These are phyloP conservation scores for Trametes elegans DNA, from an alignment of 768 basidiomycete genomes.

Conservation along the genomic window DNA sequence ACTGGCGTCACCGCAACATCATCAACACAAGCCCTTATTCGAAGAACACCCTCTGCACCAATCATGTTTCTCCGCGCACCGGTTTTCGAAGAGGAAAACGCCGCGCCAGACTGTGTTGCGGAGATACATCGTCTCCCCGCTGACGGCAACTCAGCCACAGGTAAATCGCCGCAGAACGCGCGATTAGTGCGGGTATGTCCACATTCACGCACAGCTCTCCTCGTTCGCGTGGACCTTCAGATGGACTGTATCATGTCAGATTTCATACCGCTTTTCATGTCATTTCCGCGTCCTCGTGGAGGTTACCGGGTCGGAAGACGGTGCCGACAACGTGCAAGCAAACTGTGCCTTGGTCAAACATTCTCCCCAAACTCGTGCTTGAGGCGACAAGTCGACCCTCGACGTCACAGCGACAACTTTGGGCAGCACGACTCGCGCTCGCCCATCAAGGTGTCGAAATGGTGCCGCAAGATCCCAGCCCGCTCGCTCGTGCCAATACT, in stretches of 20 bases:
- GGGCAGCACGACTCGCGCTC: neutral
- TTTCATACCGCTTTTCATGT: neutral
- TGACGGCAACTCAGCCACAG: neutral
- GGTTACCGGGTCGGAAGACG: neutral
- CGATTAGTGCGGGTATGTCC: neutral
- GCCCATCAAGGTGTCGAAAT: neutral
- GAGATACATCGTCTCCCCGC: neutral
- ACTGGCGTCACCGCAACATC: neutral
- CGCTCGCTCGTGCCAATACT: neutral
- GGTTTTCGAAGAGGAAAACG: neutral
- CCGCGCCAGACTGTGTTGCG: conserved; percentile 3
- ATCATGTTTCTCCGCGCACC: neutral
- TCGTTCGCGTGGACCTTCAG: neutral
- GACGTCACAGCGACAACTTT: conserved; percentile 1
- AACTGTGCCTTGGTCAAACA: neutral
- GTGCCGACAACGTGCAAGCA: too few relatives aligned
- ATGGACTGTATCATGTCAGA: neutral
- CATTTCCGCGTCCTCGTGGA: conserved; percentile 4
- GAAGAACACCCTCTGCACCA: neutral
- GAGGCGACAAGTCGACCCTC: neutral
- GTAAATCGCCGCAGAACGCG: neutral
- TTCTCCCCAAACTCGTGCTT: neutral
- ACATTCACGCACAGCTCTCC: neutral
- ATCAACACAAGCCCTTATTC: neutral
- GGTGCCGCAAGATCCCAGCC: neutral